Evolutionary conservation across 2,329 filamentous ascomycete genomes (phyloP).

Genomic region (Colletotrichum orchidophilum): DNA sequence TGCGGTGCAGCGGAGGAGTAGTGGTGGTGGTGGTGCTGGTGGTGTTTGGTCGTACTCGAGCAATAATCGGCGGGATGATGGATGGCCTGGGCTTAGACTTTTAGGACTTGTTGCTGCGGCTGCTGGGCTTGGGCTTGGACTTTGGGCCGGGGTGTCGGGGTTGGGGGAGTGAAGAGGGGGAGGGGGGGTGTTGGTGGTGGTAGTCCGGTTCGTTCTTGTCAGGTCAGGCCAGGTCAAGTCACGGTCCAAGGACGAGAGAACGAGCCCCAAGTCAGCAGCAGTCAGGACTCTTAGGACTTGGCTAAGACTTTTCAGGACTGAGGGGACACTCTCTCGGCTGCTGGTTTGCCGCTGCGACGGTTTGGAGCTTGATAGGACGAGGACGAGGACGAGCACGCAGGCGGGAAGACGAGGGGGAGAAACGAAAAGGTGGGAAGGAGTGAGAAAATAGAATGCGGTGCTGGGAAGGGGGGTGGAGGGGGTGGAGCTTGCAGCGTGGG

Average conservation of each 20-base stretch:
- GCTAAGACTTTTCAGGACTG: neutral
- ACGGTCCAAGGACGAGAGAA: neutral
- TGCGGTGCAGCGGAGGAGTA: constrained; percentile 1
- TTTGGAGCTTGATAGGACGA: constrained; percentile 1
- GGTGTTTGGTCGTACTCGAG: neutral
- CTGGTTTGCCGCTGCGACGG: neutral
- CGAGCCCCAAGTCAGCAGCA: constrained; percentile 1
- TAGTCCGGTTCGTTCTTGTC: neutral
- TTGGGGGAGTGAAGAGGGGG: neutral
- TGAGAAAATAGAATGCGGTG: constrained; percentile 32
- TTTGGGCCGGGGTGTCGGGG: neutral
- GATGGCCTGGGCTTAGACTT: constrained; percentile 15
- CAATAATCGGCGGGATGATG: constrained; percentile 3
- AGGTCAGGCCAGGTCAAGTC: neutral
- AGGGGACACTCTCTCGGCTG: neutral
- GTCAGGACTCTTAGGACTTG: constrained; percentile 1
- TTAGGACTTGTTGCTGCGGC: constrained; percentile 14
- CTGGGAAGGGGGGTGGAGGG: constrained; percentile 4
- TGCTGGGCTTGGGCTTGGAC: constrained; percentile 2
- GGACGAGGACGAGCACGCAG: neutral
- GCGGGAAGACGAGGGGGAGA: neutral
- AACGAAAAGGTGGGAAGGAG: constrained; percentile 7
- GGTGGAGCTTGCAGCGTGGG: constrained; percentile 12
- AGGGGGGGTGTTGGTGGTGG: neutral
- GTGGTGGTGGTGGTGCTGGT: constrained; percentile 4